Conservation (phyloP, 208 protist genomes). For the Trypanosoma grayi region DNA sequence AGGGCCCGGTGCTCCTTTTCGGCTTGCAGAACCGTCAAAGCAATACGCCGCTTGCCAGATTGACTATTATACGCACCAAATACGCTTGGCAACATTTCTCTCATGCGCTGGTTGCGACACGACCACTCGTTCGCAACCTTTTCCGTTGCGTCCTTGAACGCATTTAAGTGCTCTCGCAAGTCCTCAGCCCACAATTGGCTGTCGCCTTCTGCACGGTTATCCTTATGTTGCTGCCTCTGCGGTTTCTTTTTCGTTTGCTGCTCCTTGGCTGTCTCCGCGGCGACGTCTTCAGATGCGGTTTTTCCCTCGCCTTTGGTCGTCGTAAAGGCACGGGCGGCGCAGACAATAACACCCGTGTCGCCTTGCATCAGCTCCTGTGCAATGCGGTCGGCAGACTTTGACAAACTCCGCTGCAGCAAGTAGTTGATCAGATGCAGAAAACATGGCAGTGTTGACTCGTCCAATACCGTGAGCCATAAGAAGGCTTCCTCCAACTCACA, state of each 20-base stretch:
- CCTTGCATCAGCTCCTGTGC: conserved; percentile 58
- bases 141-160: conserved; percentile 46
- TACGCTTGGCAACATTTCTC: conserved; percentile 4
- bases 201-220: neutral
- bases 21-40: conserved; percentile 26
- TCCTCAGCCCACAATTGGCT: conserved; percentile 58
- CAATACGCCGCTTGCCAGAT: conserved; percentile 35
- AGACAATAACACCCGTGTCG: conserved; percentile 62
- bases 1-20: conserved; percentile 23
- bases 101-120: conserved; percentile 9
- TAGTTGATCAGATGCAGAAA: conserved; percentile 85
- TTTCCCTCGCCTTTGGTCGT: conserved; percentile 45
- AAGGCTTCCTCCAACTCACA: conserved; percentile 69
- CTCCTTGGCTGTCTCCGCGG: neutral
- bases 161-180: conserved; percentile 37
- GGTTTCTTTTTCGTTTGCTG: conserved; percentile 2
- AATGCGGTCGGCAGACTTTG: conserved; percentile 81
- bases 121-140: conserved; percentile 37
- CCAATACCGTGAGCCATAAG: conserved; percentile 60
- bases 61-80: neutral
- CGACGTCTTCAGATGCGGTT: too few relatives aligned
- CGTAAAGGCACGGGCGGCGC: conserved; percentile 54
- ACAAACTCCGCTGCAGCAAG: conserved; percentile 79
- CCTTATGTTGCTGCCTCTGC: neutral
- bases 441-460: conserved; percentile 59